Evolutionary conservation across 306 rosid genomes (phyloP).

Genomic region (Oxytropis ochrocephala): DNA sequence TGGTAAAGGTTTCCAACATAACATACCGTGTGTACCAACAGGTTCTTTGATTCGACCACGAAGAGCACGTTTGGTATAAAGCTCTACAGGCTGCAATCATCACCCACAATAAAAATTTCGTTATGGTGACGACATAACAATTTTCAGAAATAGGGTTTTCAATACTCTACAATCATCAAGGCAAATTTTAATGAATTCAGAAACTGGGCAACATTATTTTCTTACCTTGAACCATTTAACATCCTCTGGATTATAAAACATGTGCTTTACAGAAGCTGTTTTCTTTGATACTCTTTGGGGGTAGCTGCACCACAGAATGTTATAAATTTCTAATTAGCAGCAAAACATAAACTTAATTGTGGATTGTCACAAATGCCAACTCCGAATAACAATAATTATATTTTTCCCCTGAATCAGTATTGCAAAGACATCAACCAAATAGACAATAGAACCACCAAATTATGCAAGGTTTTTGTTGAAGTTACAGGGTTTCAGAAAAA

Average conservation of each 20-base stretch:
- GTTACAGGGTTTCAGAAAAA: background rate
- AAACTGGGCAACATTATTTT: background rate
- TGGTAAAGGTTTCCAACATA: conserved; percentile 6
- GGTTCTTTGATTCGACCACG: conserved; percentile 96
- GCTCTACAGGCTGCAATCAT: conserved; percentile 88
- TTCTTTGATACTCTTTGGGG: conserved; percentile 93
- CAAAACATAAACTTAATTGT: background rate
- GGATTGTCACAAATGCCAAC: background rate
- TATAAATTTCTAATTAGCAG: background rate
- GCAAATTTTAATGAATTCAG: background rate
- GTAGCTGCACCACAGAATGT: conserved; percentile 58
- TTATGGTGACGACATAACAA: background rate
- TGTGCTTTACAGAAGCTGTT: conserved; percentile 72
- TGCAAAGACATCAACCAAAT: background rate
- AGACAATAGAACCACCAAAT: background rate
- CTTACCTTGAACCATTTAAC: conserved; percentile 93
- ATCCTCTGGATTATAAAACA: conserved; percentile 95
- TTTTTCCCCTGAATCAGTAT: background rate
- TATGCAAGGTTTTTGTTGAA: background rate
- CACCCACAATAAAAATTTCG: conserved; percentile 16
- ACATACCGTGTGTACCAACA: conserved; percentile 92
- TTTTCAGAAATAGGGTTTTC: background rate
- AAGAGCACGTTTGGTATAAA: conserved; percentile 74
- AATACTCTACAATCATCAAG: background rate
- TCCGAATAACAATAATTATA: background rate